These are phyloP conservation scores for Plasmodium inui DNA, from an alignment of 169 alveolate species.

Conservation along the genomic window DNA sequence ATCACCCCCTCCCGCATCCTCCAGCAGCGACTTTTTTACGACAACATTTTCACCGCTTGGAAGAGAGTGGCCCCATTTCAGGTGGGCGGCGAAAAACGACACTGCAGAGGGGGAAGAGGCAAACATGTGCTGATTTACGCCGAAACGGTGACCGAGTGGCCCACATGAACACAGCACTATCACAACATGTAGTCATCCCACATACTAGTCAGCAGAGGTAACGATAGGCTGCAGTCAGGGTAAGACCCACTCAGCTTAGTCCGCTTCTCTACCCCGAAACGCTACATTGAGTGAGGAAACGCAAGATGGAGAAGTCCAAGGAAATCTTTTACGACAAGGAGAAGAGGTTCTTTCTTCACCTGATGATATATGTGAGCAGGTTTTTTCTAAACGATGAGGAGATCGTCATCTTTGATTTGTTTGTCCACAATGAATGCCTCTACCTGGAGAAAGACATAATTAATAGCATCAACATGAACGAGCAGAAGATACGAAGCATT, in stretches of 20 bases:
- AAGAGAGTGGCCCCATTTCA: background rate
- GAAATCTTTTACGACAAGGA: slow-evolving; percentile 62
- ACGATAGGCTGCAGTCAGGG: background rate
- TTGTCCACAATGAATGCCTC: slow-evolving; percentile 79
- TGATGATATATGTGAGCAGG: slow-evolving; percentile 71
- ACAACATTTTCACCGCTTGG: background rate
- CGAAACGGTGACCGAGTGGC: background rate
- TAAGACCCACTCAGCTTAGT: background rate
- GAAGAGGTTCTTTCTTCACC: slow-evolving; percentile 23
- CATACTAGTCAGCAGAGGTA: background rate
- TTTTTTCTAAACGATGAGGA: slow-evolving; percentile 84
- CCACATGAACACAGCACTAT: background rate
- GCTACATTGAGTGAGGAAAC: background rate
- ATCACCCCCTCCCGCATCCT: background rate
- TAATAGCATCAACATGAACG: slow-evolving; percentile 78
- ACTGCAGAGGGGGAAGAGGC: background rate
- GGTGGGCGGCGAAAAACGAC: background rate
- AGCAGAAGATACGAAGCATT: slow-evolving; percentile 76
- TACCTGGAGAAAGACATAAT: slow-evolving; percentile 81
- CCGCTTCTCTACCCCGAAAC: background rate
- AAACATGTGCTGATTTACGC: background rate
- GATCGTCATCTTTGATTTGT: slow-evolving; percentile 80
- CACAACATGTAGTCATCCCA: background rate
- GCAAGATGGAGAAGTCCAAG: slow-evolving; percentile 35
- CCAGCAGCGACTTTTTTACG: background rate